Evolutionary conservation across 108 stramenopile genomes (phyloP).

Genomic region (Skeletonema tropicum): DNA sequence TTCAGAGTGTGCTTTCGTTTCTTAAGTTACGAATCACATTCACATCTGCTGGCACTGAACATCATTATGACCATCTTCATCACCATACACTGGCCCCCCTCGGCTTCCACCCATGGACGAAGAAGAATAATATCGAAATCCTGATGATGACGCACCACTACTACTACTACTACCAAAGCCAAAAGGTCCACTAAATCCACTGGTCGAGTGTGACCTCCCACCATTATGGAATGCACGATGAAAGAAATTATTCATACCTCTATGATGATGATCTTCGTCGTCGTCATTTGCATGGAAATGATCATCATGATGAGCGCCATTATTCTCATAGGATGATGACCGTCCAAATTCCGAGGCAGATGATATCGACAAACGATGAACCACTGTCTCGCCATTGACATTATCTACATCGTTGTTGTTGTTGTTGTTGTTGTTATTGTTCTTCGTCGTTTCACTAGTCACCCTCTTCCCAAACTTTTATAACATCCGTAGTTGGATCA

Average conservation of each 20-base stretch:
- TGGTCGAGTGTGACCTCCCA: not conserved
- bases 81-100: not conserved
- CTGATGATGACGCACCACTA: too few species aligned
- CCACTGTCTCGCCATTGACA: not conserved
- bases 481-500: not conserved
- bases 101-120: not conserved
- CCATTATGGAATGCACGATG: not conserved
- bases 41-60: slow-evolving; percentile 40
- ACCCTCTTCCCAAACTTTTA: not conserved
- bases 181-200: not conserved
- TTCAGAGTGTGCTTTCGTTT: not conserved
- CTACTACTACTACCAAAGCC: slow-evolving; percentile 2
- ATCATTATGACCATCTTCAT: slow-evolving; percentile 20
- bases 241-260: slow-evolving; percentile 2
- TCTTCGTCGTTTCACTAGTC: too few species aligned
- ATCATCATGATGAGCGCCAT: not conserved
- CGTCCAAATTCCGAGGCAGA: slow-evolving; percentile 2
- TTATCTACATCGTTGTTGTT: not conserved
- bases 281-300: not conserved
- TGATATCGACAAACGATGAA: not conserved
- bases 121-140: not conserved
- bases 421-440: too few species aligned
- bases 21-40: not conserved
- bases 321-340: not conserved
- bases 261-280: not conserved